Evolutionary conservation across 306 rosid genomes (phyloP), one percentile per base, ranked within the genome.

Genomic region (Pyrus bretschneideri): DNA sequence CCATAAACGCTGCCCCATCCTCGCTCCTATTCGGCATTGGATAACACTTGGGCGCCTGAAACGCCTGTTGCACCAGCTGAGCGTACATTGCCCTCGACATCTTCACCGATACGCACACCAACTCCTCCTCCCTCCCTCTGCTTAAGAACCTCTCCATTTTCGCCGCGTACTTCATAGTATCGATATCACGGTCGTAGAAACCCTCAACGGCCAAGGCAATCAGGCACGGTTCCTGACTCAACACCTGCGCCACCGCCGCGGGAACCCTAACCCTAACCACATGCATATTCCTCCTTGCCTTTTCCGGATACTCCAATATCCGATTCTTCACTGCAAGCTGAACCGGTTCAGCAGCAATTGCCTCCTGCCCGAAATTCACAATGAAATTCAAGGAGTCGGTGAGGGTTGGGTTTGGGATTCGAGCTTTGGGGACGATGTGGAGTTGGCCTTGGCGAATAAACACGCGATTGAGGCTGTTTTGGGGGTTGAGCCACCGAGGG

Each of bases 51-150:
- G 99, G 97, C 69, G 97, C 97, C 78, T 83, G 90, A 85, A 95
- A 95, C 25, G 78, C 76, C 76, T 95, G 97, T 86, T 88, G 93
- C 83, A 81, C 92, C 78, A 95, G 72, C 78, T 95, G 97, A 0
- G 97, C 99, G 58, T 85, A 95, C 99, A 95, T 95, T 21, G 97
- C 97, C 83, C 95, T 95, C 11, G 99, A 87, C 99, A 95, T 88
- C 84, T 68, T 92, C 84, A 85, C 90, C 49, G 88, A 76, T n/a
- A 88, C 71, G 8, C 87, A 45, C 2, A 89, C 91, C 85, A 95
- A 33, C 51, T 90, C 91, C 68, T 92, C 96, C 3, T 67, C 84
- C 29, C 65, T 87, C 73, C 96, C 97, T 70, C 71, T 72, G 61
- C 78, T 82, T 81, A 87, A 80, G 46, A 95, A 95, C 78, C 77